A percentile compares a stretch with the other conserved stretches of the same genome.
These are phyloP conservation scores for Brasilioporus rufonigricans DNA, from an alignment of 768 basidiomycete genomes.

Conservation along the genomic window DNA sequence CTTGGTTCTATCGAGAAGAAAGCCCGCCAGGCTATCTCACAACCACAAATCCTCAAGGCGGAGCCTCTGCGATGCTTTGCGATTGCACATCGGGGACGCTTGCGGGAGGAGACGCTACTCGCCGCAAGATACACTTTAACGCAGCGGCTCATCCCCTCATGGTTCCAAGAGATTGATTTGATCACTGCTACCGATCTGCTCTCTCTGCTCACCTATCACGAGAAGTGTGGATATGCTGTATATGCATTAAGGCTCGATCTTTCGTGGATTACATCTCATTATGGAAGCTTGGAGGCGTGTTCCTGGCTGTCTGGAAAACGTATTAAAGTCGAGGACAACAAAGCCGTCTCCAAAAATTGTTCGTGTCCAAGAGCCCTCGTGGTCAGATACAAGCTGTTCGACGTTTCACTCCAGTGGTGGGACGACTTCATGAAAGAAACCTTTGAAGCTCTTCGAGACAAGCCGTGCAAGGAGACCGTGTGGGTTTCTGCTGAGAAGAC, in stretches of 20 bases:
- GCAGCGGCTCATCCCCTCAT: constrained; percentile 23
- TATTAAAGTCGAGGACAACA: background rate
- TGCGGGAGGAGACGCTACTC: no score
- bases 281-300: background rate
- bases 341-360: background rate
- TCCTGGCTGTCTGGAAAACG: background rate
- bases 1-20: constrained; percentile 15
- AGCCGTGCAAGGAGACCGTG: constrained; percentile 14
- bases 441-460: constrained; percentile 15
- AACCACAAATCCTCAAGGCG: constrained; percentile 16
- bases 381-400: background rate
- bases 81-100: no score
- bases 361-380: background rate
- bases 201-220: constrained; percentile 22
- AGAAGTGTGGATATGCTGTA: constrained; percentile 12
- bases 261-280: no score
- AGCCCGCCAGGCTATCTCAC: no score
- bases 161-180: no score
- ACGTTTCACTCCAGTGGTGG: constrained; percentile 19
- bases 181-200: constrained; percentile 29
- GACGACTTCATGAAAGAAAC: constrained; percentile 15
- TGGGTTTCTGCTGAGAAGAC: no score
- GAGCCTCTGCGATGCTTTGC: no score
- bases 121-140: no score
- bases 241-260: background rate